These are phyloP conservation scores for Trichoderma harzianum DNA, from an alignment of 2,329 filamentous ascomycete species.

Conservation along the genomic window DNA sequence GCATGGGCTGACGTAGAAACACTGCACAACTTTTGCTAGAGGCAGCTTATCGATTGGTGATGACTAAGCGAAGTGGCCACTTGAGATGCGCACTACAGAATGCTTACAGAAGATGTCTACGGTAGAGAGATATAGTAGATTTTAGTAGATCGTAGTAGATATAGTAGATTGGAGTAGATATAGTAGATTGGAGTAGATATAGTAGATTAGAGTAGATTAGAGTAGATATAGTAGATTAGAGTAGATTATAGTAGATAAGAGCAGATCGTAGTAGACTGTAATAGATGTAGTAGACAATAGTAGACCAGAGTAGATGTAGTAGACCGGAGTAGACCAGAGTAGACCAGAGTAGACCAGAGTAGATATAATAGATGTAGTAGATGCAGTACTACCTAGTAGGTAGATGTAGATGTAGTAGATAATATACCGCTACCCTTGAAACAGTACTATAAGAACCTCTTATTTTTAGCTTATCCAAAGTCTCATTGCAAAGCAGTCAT, in stretches of 20 bases:
- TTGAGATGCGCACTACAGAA: background rate
- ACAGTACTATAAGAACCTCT: background rate
- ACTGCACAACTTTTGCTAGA: background rate
- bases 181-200: too few species aligned
- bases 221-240: background rate
- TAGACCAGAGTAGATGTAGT: too few species aligned
- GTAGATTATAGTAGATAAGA: too few species aligned
- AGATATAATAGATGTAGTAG: background rate
- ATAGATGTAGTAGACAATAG: too few species aligned
- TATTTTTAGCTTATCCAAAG: too few species aligned
- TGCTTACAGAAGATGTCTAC: background rate
- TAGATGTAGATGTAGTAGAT: background rate
- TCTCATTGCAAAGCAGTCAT: background rate
- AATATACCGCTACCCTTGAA: background rate
- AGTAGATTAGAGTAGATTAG: too few species aligned
- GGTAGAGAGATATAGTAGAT: background rate
- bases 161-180: too few species aligned
- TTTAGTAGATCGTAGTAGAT: too few species aligned
- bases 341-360: background rate
- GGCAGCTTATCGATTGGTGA: background rate
- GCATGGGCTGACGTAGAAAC: background rate
- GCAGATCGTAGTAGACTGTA: too few species aligned
- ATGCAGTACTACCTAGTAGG: too few species aligned
- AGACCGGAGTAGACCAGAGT: too few species aligned
- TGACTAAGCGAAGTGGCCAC: background rate